These are phyloP conservation scores for Ceratocystiopsis brevicomis DNA, from an alignment of 2,329 filamentous ascomycete species.

Conservation along the genomic window DNA sequence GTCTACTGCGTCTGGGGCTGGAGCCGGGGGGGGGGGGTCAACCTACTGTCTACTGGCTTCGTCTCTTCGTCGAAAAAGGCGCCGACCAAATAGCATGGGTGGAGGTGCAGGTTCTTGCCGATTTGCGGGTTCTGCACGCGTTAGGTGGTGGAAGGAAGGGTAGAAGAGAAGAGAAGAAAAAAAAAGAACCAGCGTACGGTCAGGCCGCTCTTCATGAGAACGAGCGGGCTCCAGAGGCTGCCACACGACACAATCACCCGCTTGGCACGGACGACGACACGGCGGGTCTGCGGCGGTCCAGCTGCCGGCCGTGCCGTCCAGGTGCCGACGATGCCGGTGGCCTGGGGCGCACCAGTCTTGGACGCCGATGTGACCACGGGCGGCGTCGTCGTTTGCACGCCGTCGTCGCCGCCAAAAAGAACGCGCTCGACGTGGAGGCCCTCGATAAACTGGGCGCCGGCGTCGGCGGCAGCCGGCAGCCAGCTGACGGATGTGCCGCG, in stretches of 20 bases:
- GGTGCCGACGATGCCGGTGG: conserved; percentile 50
- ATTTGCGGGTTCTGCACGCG: conserved; percentile 51
- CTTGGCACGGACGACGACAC: conserved; percentile 57
- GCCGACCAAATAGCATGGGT: conserved; percentile 44
- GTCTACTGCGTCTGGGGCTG: no score
- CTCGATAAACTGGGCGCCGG: conserved; percentile 68
- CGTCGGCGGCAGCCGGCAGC: conserved; percentile 58
- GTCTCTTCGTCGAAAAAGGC: conserved; percentile 53
- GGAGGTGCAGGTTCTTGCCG: conserved; percentile 63
- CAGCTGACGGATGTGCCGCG: conserved; percentile 60
- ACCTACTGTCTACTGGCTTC: conserved; percentile 43
- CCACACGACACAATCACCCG: conserved; percentile 65
- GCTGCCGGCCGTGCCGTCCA: conserved; percentile 56
- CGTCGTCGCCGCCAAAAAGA: conserved; percentile 38
- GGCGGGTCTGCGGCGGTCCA: conserved; percentile 27
- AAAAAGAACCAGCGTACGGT: conserved; percentile 29
- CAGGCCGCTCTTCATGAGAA: conserved; percentile 62
- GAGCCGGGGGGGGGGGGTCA: background rate
- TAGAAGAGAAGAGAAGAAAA: background rate
- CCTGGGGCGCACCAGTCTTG: conserved; percentile 14
- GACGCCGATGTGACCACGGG: background rate
- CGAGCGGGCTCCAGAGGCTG: conserved; percentile 54
- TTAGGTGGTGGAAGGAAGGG: no score
- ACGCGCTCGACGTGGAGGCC: conserved; percentile 57
- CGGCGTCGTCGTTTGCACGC: conserved; percentile 9